Evolutionary conservation across 1,139 yeast species (phyloP).

Genomic region (Zygosaccharomyces pseudobailii): DNA sequence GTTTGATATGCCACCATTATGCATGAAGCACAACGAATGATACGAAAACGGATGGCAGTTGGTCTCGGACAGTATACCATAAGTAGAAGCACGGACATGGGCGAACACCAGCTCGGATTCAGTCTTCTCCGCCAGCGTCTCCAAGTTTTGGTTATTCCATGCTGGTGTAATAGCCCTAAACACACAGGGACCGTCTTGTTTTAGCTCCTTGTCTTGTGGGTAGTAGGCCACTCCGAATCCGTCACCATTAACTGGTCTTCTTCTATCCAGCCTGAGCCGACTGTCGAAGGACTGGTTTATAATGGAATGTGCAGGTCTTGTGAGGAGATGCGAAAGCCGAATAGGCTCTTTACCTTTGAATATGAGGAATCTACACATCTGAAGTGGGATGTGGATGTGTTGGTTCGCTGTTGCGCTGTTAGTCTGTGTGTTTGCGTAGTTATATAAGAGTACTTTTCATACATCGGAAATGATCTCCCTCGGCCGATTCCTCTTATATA

Average conservation of each 20-base stretch:
- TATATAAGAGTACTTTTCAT: neutral
- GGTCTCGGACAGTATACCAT: constrained; percentile 88
- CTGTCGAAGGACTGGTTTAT: constrained; percentile 95
- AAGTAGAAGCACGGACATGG: constrained; percentile 93
- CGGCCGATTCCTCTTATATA: too few relatives aligned
- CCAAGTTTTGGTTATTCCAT: constrained; percentile 91
- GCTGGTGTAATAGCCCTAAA: constrained; percentile 96
- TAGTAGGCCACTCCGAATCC: constrained; percentile 98
- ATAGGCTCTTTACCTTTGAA: constrained; percentile 67
- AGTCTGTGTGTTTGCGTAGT: neutral
- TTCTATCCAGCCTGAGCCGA: constrained; percentile 76
- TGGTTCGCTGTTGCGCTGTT: neutral
- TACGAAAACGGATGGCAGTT: constrained; percentile 93
- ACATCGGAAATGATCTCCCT: too few relatives aligned
- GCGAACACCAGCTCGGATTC: constrained; percentile 82
- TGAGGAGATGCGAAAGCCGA: constrained; percentile 75
- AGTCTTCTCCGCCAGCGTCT: constrained; percentile 81
- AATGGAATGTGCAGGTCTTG: constrained; percentile 95
- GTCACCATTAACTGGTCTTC: constrained; percentile 93
- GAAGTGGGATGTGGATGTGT: neutral
- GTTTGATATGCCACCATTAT: constrained; percentile 84
- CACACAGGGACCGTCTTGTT: constrained; percentile 62
- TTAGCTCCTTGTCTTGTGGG: constrained; percentile 50
- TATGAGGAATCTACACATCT: constrained; percentile 35
- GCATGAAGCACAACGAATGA: constrained; percentile 91